These are phyloP conservation scores for Phaeosphaeria sp. DNA, from an alignment of 2,329 filamentous ascomycete genomes.

Conservation along the genomic window DNA sequence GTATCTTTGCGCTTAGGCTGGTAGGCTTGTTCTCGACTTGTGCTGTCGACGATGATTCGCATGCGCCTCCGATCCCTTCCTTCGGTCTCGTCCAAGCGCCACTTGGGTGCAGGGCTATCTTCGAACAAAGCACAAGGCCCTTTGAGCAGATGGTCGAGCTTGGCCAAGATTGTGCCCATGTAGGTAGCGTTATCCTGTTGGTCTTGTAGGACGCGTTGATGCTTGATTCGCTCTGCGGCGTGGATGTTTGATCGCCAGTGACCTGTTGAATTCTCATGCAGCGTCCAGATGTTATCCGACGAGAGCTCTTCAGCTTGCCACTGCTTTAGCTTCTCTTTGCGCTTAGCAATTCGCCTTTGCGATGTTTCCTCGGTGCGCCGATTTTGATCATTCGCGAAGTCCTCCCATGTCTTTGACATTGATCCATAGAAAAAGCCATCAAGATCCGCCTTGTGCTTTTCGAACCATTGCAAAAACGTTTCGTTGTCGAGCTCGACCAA, in stretches of 20 bases:
- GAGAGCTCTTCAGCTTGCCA: constrained; percentile 77
- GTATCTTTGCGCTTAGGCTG: constrained; percentile 82
- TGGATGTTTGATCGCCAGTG: constrained; percentile 98
- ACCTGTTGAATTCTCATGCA: constrained; percentile 85
- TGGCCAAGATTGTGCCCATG: constrained; percentile 75
- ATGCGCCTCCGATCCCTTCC: constrained; percentile 94
- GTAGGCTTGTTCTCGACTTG: constrained; percentile 71
- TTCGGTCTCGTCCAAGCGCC: constrained; percentile 95
- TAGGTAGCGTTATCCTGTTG: constrained; percentile 89
- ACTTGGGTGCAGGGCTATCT: constrained; percentile 70
- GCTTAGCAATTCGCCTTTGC: constrained; percentile 71
- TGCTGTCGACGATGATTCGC: constrained; percentile 80
- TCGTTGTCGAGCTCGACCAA: constrained; percentile 89
- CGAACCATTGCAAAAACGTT: constrained; percentile 86
- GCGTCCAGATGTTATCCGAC: constrained; percentile 74
- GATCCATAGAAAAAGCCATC: constrained; percentile 83
- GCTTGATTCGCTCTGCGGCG: constrained; percentile 87
- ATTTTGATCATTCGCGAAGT: constrained; percentile 85
- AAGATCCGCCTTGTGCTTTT: constrained; percentile 77
- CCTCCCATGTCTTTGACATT: constrained; percentile 84
- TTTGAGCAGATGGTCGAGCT: constrained; percentile 78
- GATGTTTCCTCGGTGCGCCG: constrained; percentile 78
- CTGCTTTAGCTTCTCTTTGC: constrained; percentile 80
- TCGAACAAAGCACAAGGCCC: constrained; percentile 84
- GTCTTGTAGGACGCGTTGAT: constrained; percentile 87